Evolutionary conservation across 192 early-diverging fungal species (phyloP), one percentile per base, ranked within the genome.

Genomic region (Rhizoclosmatium globosum): DNA sequence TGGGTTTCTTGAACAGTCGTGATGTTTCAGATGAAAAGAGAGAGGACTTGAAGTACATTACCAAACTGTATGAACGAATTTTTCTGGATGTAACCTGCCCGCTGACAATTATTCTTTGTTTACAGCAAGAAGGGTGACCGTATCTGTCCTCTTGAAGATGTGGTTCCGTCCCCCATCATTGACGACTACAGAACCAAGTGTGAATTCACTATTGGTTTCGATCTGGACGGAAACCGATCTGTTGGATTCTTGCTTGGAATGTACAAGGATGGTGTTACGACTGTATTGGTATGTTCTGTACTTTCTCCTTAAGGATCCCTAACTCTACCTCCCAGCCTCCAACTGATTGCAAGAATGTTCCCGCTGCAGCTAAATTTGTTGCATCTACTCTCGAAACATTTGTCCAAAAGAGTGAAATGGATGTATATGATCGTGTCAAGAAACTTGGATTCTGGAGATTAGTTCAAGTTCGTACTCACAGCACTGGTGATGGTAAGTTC

Each of bases 141-240:
- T 23, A n/a, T 77, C 11, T 88, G 83, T 50, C 68, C 71, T 23
- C 44, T 84, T 19, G 48, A 65, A 59, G 64, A 76, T 7, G 56
- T 77, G 2, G 61, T 88, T 9, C 78, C 82, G 9, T 94, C 93
- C 3, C 94, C 94, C 38, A 74, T 83, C 44, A 42, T 80, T 15
- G 74, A 86, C 44, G 87, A 86, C 2, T 95, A 94, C 82, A 82
- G 93, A 62, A 95, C 81, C 78, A 95, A 95, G 81, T 93, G 91
- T 77, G 94, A 95, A 80, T 95, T 94, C 73, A 85, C 91, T 0
- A 84, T 93, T 76, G 94, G 94, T 21, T 58, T 60, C 50, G 84
- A 94, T 79, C 47, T 85, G 6, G 83, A 89, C 2, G 88, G 88
- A 3, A 71, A 91, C 57, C 64, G 48, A 38, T 76, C 84, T 2